phyloP scores from a whole-genome alignment of 306 rosid species.

The Begonia fuchsioides region DNA sequence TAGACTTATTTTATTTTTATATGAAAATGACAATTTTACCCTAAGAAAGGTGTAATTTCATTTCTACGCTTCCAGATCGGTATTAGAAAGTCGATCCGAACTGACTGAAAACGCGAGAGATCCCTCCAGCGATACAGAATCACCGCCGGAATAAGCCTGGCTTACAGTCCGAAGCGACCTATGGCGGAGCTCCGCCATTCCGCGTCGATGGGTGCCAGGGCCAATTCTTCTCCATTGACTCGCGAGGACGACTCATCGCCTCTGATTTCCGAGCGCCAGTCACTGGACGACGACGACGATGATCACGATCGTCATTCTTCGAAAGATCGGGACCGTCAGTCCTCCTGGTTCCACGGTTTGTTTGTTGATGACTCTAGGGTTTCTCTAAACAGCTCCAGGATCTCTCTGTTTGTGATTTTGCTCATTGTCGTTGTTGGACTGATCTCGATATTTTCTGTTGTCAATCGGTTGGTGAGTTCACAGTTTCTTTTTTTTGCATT shows the following conservation, averaged over 20 bases:
- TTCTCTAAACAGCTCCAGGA: conserved; percentile 51
- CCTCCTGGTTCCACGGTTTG: conserved; percentile 28
- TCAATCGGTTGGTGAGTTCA: conserved; percentile 42
- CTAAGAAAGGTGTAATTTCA: conserved; percentile 4
- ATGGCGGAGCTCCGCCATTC: conserved; percentile 93
- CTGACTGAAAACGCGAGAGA: no score
- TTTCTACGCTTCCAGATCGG: neutral
- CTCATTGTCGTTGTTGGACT: conserved; percentile 32
- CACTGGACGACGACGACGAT: conserved; percentile 22
- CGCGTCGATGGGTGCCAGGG: conserved; percentile 49
- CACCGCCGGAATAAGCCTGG: conserved; percentile 9
- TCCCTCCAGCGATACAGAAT: no score
- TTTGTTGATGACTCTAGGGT: conserved; percentile 79
- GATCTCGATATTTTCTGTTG: conserved; percentile 37
- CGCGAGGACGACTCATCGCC: conserved; percentile 73
- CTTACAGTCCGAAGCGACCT: conserved; percentile 37
- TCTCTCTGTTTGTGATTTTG: conserved; percentile 33
- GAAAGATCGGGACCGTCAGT: conserved; percentile 74
- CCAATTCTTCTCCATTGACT: conserved; percentile 74
- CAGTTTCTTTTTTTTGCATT: conserved; percentile 2
- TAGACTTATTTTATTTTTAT: no score
- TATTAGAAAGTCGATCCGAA: conserved; percentile 1
- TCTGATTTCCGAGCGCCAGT: conserved; percentile 29
- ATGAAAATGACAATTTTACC: conserved; percentile 8
- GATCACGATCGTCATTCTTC: conserved; percentile 53